Percentiles rank a stretch among this genome's conserved stretches.
These are phyloP conservation scores for Elaeagnus macrophylla DNA, from an alignment of 306 rosid genomes.

Conservation along the genomic window DNA sequence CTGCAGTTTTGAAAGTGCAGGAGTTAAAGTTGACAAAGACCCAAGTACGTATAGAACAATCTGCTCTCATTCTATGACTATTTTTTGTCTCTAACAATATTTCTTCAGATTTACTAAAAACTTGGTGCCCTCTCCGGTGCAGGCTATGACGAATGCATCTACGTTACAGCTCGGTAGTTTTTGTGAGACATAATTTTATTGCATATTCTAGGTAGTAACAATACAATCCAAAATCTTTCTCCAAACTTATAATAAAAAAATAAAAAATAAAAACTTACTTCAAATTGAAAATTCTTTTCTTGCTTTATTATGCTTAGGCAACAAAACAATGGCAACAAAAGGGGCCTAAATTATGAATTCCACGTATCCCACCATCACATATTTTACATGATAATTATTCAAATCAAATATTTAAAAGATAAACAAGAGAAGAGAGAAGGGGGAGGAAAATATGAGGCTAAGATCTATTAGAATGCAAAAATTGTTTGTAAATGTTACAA, in stretches of 20 bases:
- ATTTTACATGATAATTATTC: too few species aligned
- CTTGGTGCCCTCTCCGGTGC: constrained; percentile 23
- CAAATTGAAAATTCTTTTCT: constrained; percentile 8
- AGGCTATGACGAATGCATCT: constrained; percentile 85
- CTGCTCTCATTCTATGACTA: background rate
- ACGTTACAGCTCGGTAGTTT: constrained; percentile 65
- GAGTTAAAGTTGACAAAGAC: constrained; percentile 72
- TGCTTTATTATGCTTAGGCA: constrained; percentile 42
- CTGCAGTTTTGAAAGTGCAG: constrained; percentile 96
- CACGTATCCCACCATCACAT: too few species aligned
- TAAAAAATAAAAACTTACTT: too few species aligned
- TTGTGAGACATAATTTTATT: background rate
- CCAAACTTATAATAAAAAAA: too few species aligned
- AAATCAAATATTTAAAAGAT: too few species aligned
- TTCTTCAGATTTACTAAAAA: constrained; percentile 14
- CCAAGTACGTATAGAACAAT: constrained; percentile 61
- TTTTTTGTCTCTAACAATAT: background rate
- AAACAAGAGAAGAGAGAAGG: too few species aligned
- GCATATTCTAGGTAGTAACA: too few species aligned
- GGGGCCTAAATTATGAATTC: too few species aligned
- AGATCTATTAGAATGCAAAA: too few species aligned
- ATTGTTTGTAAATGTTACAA: too few species aligned
- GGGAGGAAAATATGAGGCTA: too few species aligned
- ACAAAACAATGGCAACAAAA: constrained; percentile 50
- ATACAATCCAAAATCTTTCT: too few species aligned